phyloP scores from a whole-genome alignment of 257 asterid species.

The Nicotiana benthamiana region DNA sequence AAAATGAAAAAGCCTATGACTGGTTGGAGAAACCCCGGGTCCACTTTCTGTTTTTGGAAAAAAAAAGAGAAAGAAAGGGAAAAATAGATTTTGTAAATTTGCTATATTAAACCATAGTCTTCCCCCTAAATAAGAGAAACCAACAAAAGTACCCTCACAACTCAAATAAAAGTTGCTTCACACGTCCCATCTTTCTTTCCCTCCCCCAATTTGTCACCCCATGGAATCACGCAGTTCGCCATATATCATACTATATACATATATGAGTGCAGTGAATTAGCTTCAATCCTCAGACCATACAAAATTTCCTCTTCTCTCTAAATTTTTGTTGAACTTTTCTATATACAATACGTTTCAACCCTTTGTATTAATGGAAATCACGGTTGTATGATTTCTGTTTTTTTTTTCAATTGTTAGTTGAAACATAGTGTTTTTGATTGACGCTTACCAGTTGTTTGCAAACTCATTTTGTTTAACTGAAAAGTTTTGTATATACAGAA shows the following conservation, averaged over 20 bases:
- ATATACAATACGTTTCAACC: neutral
- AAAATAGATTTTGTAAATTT: neutral
- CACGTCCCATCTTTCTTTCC: neutral
- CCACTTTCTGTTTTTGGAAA: conserved; percentile 1
- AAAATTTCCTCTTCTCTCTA: neutral
- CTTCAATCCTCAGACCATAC: neutral
- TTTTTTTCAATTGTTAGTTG: neutral
- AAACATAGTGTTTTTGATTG: neutral
- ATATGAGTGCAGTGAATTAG: neutral
- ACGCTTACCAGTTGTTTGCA: neutral
- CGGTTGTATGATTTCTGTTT: neutral
- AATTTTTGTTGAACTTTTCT: neutral
- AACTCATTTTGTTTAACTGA: neutral
- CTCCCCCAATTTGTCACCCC: neutral
- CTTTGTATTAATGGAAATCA: neutral
- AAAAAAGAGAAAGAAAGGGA: neutral
- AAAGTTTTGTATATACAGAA: neutral
- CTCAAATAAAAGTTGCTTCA: neutral
- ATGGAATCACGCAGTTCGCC: neutral
- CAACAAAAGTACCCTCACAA: neutral
- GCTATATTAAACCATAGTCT: neutral
- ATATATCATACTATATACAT: neutral
- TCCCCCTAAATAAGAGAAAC: neutral
- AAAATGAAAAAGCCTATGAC: neutral
- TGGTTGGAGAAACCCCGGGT: neutral